Evolutionary conservation across 2,329 filamentous ascomycete genomes (phyloP).

Genomic region (Colletotrichum paranaense): DNA sequence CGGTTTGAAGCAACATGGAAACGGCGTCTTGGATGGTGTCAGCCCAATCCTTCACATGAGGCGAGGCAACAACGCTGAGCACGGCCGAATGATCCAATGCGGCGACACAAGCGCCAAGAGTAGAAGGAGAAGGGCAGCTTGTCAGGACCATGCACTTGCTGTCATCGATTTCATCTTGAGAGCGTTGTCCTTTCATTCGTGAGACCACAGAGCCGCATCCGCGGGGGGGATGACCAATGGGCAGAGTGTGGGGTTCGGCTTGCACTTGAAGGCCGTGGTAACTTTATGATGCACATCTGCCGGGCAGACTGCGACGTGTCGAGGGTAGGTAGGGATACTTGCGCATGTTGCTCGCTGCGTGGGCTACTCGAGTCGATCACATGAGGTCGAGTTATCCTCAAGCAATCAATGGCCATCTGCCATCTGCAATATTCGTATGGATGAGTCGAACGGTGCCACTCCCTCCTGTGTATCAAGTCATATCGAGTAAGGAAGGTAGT

Average conservation of each 20-base stretch:
- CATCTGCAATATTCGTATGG: neutral
- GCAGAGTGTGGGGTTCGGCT: neutral
- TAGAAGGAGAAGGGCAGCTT: neutral
- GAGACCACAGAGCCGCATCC: neutral
- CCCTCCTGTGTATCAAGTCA: neutral
- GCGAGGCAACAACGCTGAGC: neutral
- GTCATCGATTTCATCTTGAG: neutral
- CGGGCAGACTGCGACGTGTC: neutral
- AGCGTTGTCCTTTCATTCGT: neutral
- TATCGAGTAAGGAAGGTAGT: neutral
- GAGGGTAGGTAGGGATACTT: neutral
- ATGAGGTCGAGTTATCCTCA: neutral
- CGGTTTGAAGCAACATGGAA: slow-evolving; percentile 3
- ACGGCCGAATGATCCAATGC: neutral
- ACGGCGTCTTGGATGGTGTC: slow-evolving; percentile 10
- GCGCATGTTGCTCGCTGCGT: neutral
- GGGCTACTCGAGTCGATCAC: neutral
- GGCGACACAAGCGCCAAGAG: slow-evolving; percentile 13
- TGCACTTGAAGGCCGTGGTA: neutral
- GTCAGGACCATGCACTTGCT: neutral
- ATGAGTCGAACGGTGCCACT: neutral
- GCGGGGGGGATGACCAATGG: neutral
- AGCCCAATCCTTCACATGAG: neutral
- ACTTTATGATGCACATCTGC: neutral
- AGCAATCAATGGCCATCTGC: neutral